Conservation (phyloP, 2,329 filamentous ascomycete species). For the Leptographium wingfieldii region DNA sequence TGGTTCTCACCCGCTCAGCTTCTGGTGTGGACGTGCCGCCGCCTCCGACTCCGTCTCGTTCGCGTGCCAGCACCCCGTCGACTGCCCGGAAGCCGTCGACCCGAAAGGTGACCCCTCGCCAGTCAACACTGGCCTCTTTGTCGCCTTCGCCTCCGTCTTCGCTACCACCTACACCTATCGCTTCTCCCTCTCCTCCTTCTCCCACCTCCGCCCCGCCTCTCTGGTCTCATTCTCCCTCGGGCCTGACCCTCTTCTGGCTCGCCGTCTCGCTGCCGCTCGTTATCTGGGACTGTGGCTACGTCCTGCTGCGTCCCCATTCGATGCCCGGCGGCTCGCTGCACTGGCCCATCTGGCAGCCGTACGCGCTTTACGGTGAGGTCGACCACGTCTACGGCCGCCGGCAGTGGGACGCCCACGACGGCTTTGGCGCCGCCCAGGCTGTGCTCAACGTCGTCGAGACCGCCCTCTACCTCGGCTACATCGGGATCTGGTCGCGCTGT, state of each 20-base stretch:
- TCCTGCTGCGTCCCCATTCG: conserved; percentile 65
- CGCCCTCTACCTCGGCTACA: conserved; percentile 19
- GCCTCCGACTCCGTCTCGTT: conserved; percentile 5
- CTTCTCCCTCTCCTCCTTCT: neutral
- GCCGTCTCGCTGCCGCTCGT: conserved; percentile 64
- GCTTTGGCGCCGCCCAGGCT: conserved; percentile 68
- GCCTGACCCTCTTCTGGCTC: conserved; percentile 53
- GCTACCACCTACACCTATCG: too few species aligned
- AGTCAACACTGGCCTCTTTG: neutral
- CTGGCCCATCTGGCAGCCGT: conserved; percentile 61
- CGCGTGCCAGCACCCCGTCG: conserved; percentile 3
- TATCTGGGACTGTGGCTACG: conserved; percentile 68
- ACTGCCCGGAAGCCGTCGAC: neutral
- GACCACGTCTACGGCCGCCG: conserved; percentile 75
- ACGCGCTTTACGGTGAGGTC: conserved; percentile 66
- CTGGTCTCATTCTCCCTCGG: conserved; percentile 27
- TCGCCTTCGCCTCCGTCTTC: neutral
- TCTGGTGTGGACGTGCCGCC: conserved; percentile 12
- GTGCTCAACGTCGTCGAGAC: conserved; percentile 27
- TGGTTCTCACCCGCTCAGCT: conserved; percentile 15
- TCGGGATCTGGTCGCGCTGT: conserved; percentile 22
- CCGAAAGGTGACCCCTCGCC: neutral
- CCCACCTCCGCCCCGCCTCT: neutral
- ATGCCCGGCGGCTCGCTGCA: conserved; percentile 69
- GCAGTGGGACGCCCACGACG: conserved; percentile 52